phyloP scores from a whole-genome alignment of 2,329 filamentous ascomycete species.

The Metarhizium robertsii region DNA sequence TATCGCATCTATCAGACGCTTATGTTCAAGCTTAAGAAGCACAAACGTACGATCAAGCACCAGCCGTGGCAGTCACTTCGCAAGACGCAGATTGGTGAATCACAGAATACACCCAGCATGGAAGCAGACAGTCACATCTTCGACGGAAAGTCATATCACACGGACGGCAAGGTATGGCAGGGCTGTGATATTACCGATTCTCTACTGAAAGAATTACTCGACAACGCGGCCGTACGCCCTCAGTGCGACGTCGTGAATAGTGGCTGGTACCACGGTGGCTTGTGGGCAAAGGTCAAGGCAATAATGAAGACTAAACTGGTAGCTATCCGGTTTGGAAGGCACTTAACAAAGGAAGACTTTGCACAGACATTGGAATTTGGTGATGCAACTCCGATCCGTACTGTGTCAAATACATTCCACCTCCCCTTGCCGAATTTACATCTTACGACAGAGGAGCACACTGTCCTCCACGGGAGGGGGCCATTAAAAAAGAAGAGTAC shows the following conservation, averaged over 20 bases:
- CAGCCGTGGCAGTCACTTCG: conserved; percentile 41
- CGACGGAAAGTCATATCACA: conserved; percentile 64
- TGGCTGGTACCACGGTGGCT: conserved; percentile 79
- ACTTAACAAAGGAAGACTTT: conserved; percentile 32
- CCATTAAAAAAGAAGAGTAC: conserved; percentile 27
- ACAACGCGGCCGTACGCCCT: conserved; percentile 48
- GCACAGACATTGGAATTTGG: conserved; percentile 23
- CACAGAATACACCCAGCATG: conserved; percentile 29
- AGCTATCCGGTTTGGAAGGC: conserved; percentile 49
- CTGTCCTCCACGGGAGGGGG: conserved; percentile 22
- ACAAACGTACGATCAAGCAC: conserved; percentile 34
- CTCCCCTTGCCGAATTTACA: conserved; percentile 25
- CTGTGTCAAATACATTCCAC: conserved; percentile 21
- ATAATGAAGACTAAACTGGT: conserved; percentile 84
- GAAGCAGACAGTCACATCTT: conserved; percentile 61
- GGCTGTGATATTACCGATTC: conserved; percentile 86
- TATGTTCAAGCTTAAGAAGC: conserved; percentile 65
- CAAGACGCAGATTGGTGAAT: conserved; percentile 26
- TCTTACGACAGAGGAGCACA: conserved; percentile 27
- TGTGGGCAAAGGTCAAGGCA: conserved; percentile 73
- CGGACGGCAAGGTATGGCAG: conserved; percentile 89
- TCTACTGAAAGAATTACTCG: conserved; percentile 56
- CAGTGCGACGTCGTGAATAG: conserved; percentile 53
- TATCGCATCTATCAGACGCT: conserved; percentile 83
- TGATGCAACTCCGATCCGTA: conserved; percentile 23